Evolutionary conservation across 2,329 filamentous ascomycete species (phyloP), one percentile per base, ranked within the genome.

Genomic region (Talaromyces sp.): DNA sequence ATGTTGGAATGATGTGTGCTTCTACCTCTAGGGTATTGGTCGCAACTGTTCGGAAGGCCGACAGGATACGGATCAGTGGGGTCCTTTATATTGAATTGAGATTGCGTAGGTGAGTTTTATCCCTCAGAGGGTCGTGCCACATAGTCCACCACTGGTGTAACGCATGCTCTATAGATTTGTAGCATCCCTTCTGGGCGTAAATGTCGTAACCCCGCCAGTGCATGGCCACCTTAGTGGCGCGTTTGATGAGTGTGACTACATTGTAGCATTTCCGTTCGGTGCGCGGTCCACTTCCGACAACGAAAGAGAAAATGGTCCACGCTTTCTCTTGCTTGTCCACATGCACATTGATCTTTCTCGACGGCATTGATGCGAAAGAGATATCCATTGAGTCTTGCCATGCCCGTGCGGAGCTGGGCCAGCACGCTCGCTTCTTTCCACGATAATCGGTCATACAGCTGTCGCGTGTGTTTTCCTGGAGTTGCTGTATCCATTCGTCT

Each of bases 341-440:
- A 55, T 40, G 39, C 49, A 40, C 39, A 58, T 27, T 48, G 52
- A 33, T 55, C 55, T 22, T 49, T 58, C 1, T 55, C 35, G 27
- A 43, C 47, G 2, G 29, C 49, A 5, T 53, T 58, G 47, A 58
- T 55, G 24, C 35, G 47, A 40, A 33, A 53, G 35, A 55, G 46
- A 47, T 69, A 69, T 37, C 52, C 49, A 61, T 69, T 70, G 16
- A 70, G 58, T 61, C 66, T 60, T 52, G 60, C 57, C 55, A 68
- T 70, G 40, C 66, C 60, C 7, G 62, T 69, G 35, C 60, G 51
- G 48, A 68, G 63, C 53, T 69, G 57, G 10, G 60, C 65, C 4
- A 69, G 54, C 44, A 68, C 56, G 48, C 54, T 69, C 42, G 61
- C 65, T 62, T 70, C 64, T 55, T 57, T 69, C 56, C 54, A 66